phyloP scores from a whole-genome alignment of 129 eudicot genomes.

The Centrapalus pauciflorus region DNA sequence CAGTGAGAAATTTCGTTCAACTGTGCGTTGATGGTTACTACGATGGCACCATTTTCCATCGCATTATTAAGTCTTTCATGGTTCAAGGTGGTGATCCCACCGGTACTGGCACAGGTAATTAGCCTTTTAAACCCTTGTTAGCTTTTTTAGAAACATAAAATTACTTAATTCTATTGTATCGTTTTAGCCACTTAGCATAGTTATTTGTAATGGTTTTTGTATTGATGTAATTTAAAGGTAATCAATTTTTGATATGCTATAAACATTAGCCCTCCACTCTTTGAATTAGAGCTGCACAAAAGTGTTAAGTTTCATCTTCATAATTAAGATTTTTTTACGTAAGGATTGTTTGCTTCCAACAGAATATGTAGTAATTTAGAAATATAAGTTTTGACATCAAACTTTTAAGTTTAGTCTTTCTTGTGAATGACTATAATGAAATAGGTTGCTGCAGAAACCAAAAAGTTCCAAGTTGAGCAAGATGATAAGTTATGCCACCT shows the following conservation, averaged over 20 bases:
- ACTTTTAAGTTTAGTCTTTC: not conserved
- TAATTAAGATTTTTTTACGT: not conserved
- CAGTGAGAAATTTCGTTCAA: constrained; percentile 89
- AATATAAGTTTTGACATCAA: not conserved
- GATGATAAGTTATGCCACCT: not conserved
- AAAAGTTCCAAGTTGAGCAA: not conserved
- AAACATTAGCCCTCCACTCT: not conserved
- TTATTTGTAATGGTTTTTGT: not conserved
- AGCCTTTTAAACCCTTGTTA: not conserved
- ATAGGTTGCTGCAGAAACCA: not conserved
- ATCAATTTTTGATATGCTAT: not conserved
- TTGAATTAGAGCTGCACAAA: not conserved
- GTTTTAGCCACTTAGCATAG: not conserved
- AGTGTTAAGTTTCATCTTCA: not conserved
- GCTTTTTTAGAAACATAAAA: not conserved
- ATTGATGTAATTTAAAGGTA: not conserved
- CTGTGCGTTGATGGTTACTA: constrained; percentile 90
- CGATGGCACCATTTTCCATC: constrained; percentile 74
- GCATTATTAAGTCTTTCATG: constrained; percentile 76
- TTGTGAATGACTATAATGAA: not conserved
- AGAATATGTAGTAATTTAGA: not conserved
- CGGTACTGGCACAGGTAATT: constrained; percentile 74
- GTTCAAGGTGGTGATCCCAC: constrained; percentile 97
- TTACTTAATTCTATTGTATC: not conserved
- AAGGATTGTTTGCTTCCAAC: not conserved